Evolutionary conservation across 2,329 filamentous ascomycete species (phyloP), one percentile per base, ranked within the genome.

Genomic region (Dothiorella sarmentorum): DNA sequence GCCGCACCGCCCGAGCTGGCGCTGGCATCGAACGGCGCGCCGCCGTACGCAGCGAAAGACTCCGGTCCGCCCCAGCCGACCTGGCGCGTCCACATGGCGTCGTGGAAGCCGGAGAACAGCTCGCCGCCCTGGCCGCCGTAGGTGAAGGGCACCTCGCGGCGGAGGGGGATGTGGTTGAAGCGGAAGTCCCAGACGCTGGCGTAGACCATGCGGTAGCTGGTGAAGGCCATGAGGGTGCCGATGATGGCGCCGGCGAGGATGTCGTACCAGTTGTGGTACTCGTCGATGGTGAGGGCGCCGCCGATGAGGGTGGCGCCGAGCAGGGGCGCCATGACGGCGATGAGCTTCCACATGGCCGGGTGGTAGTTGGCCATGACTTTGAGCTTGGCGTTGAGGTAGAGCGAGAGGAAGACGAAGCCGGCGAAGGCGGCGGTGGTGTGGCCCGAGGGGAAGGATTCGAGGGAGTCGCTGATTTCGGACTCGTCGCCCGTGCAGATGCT

Each of bases 361-460:
- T 90, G 87, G 69, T 88, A 87, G 76, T 89, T 87, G 62, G 82
- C 76, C 65, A 85, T 90, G 58, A 90, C 82, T 78, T 90, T 91
- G 63, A 91, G 79, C 76, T 91, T 91, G 47, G 86, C 88, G 70
- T 91, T 91, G 43, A 91, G 81, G 74, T 90, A 91, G 1, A 91
- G 76, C 64, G 81, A 87, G 2, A 91, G 74, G 68, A 83, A 91
- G 20, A 89, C 79, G 64, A 89, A 87, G 4, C 86, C 87, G 0
- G 85, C 86, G 60, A 90, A 90, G 0, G 86, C 87, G 1, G 87
- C 87, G 0, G 87, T 89, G 4, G 85, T 85, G 71, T 91, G 88
- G 1, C 89, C 89, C 1, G 83, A 87, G 0, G 88, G 88, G 71
- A 91, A 86, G 0, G 84, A 86, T 67, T 89, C 85, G 0, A 91